Evolutionary conservation across 441 rosid genomes (phyloP), one percentile per base, ranked within the genome.

Genomic region (Dalechampia spathulata): DNA sequence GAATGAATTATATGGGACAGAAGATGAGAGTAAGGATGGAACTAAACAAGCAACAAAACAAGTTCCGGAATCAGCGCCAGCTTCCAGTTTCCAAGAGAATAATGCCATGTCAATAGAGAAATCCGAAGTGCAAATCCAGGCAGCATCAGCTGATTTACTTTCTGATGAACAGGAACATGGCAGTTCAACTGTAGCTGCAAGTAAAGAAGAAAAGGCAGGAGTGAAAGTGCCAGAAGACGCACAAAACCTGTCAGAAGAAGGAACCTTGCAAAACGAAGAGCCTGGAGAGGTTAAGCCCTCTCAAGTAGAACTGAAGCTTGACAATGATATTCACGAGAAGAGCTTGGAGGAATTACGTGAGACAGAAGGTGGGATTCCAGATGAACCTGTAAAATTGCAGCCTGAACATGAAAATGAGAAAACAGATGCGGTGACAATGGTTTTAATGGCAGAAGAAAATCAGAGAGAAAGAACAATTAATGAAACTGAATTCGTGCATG

Each of bases 401-500:
- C 51, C 44, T 32, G 43, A 61, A 39, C 32, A 57, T 38, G 49
- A 57, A 36, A 52, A 12, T 5, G n/a, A 30, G 59, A 50, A 42
- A 45, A 28, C 53, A 30, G n/a, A 43, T 46, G 52, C 54, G 17
- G 43, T 32, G 49, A 30, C 51, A 28, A 47, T 17, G 57, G 61
- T 58, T 39, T 20, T 32, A 41, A 52, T 17, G 55, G 26, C 51
- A 37, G 69, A 52, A 62, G 75, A 60, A 61, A 41, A 57, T 53
- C 49, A 60, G 25, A 38, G 39, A 12, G 40, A 43, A 50, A 50
- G 67, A 60, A 49, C 64, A 52, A 37, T 39, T 28, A 65, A 64
- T 54, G 70, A 54, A 48, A 65, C 62, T 54, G 73, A 72, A 39
- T 55, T 56, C 56, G 56, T n/a, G 15, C 53, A 45, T 38, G 47